Percentiles rank a stretch among this genome's conserved stretches.
phyloP scores from a whole-genome alignment of 805 yeast genomes.

The Candida schatavii region DNA sequence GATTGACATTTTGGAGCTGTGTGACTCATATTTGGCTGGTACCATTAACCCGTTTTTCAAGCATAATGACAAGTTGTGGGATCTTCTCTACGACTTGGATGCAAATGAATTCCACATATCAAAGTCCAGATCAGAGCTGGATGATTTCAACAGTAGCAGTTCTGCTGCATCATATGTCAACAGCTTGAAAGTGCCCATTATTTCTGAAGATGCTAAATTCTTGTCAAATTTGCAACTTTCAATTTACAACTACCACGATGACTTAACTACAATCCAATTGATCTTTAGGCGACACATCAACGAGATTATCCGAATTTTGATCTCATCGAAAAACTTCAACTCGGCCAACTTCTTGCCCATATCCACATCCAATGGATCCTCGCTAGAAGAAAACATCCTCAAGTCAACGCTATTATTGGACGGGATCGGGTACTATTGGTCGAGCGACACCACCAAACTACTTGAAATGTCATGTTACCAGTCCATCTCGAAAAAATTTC shows the following conservation, averaged over 20 bases:
- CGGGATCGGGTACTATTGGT: slow-evolving; percentile 45
- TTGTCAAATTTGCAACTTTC: slow-evolving; percentile 41
- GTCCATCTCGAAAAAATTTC: slow-evolving; percentile 33
- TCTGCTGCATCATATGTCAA: neutral
- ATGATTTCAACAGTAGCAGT: neutral
- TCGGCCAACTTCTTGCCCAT: slow-evolving; percentile 10
- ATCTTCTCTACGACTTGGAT: slow-evolving; percentile 60
- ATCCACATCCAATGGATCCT: slow-evolving; percentile 2
- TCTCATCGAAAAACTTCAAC: slow-evolving; percentile 36
- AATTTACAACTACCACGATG: slow-evolving; percentile 45
- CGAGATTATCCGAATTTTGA: slow-evolving; percentile 37
- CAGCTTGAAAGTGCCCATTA: slow-evolving; percentile 33
- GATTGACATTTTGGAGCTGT: slow-evolving; percentile 45
- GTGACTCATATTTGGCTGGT: slow-evolving; percentile 53
- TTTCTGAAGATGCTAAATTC: slow-evolving; percentile 44
- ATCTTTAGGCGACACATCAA: slow-evolving; percentile 44
- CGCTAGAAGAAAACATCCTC: slow-evolving; percentile 13
- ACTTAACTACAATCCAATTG: slow-evolving; percentile 42
- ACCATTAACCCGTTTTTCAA: slow-evolving; percentile 67
- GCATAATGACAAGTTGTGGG: slow-evolving; percentile 54
- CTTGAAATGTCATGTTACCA: slow-evolving; percentile 42
- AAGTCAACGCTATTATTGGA: slow-evolving; percentile 30
- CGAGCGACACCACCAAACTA: slow-evolving; percentile 38
- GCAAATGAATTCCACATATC: slow-evolving; percentile 32
- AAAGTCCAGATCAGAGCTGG: slow-evolving; percentile 1